Conservation (phyloP, 208 protist genomes). For the Acanthamoeba royreba region DNA sequence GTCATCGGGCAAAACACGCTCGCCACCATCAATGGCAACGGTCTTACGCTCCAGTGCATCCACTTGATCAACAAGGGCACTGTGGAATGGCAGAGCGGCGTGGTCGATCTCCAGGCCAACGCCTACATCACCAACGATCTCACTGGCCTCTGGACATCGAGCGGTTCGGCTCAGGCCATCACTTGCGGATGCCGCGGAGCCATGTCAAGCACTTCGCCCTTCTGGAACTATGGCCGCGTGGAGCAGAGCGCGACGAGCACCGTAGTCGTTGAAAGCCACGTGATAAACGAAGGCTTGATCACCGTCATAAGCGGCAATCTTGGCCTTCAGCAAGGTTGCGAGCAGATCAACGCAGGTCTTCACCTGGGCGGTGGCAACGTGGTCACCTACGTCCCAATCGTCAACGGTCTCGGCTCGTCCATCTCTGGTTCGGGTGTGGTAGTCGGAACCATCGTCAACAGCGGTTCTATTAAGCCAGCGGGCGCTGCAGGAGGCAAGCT, state of each 20-base stretch:
- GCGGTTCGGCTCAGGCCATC: neutral
- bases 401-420: neutral
- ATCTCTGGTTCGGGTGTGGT: neutral
- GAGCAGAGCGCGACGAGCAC: neutral
- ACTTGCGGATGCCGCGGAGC: neutral
- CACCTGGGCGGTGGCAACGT: neutral
- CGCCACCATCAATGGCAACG: neutral
- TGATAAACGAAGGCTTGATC: neutral
- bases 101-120: neutral
- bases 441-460: neutral
- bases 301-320: neutral
- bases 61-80: neutral
- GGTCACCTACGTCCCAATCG: neutral
- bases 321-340: neutral
- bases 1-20: neutral
- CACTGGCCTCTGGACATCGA: neutral
- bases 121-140: neutral
- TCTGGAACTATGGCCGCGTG: neutral
- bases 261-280: neutral
- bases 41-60: neutral
- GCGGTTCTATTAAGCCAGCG: neutral
- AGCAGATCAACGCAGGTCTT: neutral
- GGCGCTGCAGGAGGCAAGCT: neutral
- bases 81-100: neutral
- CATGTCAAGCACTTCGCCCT: neutral